Base-by-base conservation (phyloP, 2,329 filamentous ascomycete genomes). In the Fonsecaea monophora region DNA sequence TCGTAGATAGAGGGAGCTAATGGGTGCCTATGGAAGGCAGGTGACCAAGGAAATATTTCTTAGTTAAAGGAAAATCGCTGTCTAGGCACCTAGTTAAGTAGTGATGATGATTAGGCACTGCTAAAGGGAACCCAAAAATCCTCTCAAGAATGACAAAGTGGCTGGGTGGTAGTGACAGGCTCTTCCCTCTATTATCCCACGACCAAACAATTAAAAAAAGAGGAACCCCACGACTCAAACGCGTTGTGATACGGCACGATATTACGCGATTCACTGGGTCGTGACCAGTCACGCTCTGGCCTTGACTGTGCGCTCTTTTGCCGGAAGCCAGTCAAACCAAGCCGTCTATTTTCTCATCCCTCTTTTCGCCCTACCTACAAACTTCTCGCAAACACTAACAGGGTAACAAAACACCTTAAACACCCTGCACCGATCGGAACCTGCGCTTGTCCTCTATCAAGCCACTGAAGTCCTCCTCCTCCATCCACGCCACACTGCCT, bases 241-340 rank as follows among this genome's bases (percentile, higher is more conserved):
- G 59, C 59, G 59, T 48, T 61, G 38, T 50, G 32, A 30, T 40
- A 18, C 32, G 40, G 40, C 37, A 48, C 53, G 45, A 48, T 25
- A 61, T 61, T 61, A 61, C 59, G 59, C 59, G 59, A 61, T 61
- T 61, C 35, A 61, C 42, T 61, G 59, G 59, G n/a, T 10, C 32
- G 40, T 53, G 48, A 48, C 45, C 59, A 53, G 59, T 61, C 59
- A 61, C 45, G 30, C 35, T 25, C 48, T n/a, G 45, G 15, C 59
- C 18, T 48, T 45, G 13, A 50, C 30, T 48, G 59, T 53, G 59
- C 59, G 45, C 45, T 40, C 35, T 40, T 57, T 38, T n/a, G 15
- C 32, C 35, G 15, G 42, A 13, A 53, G 45, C 59, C 59, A 53
- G 25, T 53, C 38, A 13, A 42, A 38, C 59, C 45, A 61, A 25